Conservation (phyloP, 257 asterid genomes). For the Thymus quinquecostatus region DNA sequence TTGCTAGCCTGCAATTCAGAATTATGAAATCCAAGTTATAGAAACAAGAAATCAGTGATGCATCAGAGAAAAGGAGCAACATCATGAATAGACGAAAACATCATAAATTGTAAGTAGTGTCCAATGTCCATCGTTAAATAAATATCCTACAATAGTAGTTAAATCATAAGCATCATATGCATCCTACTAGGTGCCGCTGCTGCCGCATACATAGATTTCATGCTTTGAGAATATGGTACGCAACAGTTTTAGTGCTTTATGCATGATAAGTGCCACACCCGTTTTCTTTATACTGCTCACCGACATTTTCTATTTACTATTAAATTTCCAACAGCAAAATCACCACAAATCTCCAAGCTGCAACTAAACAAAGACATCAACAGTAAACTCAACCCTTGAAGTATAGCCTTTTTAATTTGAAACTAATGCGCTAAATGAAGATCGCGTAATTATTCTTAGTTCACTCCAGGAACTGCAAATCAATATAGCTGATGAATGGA, state of each 20-base stretch:
- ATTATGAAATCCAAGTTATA: slow-evolving; percentile 13
- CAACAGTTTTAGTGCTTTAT: background rate
- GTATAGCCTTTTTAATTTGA: background rate
- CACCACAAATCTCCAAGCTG: background rate
- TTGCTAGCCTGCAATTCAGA: slow-evolving; percentile 49
- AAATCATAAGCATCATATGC: background rate
- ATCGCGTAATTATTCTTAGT: too few species aligned
- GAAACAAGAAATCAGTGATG: background rate
- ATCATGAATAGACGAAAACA: background rate
- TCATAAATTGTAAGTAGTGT: background rate
- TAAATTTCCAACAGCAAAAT: background rate
- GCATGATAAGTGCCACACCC: background rate
- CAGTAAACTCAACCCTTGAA: background rate
- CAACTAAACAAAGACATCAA: background rate
- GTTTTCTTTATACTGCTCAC: background rate
- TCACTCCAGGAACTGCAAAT: background rate
- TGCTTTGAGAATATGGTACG: background rate
- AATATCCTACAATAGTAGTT: background rate
- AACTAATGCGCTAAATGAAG: background rate
- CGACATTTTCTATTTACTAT: background rate
- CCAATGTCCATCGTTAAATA: slow-evolving; percentile 1
- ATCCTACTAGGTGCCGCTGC: slow-evolving; percentile 20
- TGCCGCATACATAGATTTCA: background rate
- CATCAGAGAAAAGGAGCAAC: background rate
- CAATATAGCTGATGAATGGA: background rate